A percentile compares a stretch with the other conserved stretches of the same genome.
phyloP scores from a whole-genome alignment of 2,329 filamentous ascomycete species.

The Coniochaeta pulveracea region DNA sequence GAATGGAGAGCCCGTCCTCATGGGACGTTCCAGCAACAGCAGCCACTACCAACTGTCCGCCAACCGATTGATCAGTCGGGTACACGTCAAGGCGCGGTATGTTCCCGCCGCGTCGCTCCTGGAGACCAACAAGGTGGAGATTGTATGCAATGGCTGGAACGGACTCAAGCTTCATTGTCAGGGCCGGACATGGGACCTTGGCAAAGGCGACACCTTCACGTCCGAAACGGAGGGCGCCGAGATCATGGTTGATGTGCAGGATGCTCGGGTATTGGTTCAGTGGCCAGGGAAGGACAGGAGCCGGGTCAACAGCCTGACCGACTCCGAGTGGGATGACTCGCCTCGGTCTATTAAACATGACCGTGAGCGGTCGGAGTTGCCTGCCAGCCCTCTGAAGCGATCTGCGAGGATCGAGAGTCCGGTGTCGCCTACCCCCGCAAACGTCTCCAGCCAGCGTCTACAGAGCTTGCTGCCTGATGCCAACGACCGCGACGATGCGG shows the following conservation, averaged over 20 bases:
- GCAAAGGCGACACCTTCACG: conserved; percentile 79
- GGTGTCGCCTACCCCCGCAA: conserved; percentile 50
- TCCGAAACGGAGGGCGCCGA: conserved; percentile 81
- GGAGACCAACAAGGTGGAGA: conserved; percentile 69
- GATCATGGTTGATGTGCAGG: conserved; percentile 92
- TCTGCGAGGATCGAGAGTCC: conserved; percentile 57
- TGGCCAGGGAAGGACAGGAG: conserved; percentile 58
- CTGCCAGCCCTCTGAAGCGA: conserved; percentile 50
- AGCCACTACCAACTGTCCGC: conserved; percentile 91
- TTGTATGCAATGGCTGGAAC: conserved; percentile 93
- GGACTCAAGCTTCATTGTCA: conserved; percentile 88
- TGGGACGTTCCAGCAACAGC: conserved; percentile 90
- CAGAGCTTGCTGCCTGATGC: conserved; percentile 29
- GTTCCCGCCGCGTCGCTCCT: conserved; percentile 56
- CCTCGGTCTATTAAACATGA: conserved; percentile 26
- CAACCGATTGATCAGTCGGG: conserved; percentile 83
- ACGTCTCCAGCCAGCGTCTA: conserved; percentile 26
- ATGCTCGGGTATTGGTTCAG: conserved; percentile 76
- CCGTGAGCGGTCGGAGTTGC: conserved; percentile 27
- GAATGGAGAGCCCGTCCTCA: conserved; percentile 69
- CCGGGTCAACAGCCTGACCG: conserved; percentile 36
- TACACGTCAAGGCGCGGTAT: conserved; percentile 84
- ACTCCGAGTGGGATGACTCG: conserved; percentile 62
- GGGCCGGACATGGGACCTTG: conserved; percentile 73
- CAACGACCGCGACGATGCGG: conserved; percentile 24